phyloP scores from a whole-genome alignment of 2,329 filamentous ascomycete species.

The Trichoderma hamatum region DNA sequence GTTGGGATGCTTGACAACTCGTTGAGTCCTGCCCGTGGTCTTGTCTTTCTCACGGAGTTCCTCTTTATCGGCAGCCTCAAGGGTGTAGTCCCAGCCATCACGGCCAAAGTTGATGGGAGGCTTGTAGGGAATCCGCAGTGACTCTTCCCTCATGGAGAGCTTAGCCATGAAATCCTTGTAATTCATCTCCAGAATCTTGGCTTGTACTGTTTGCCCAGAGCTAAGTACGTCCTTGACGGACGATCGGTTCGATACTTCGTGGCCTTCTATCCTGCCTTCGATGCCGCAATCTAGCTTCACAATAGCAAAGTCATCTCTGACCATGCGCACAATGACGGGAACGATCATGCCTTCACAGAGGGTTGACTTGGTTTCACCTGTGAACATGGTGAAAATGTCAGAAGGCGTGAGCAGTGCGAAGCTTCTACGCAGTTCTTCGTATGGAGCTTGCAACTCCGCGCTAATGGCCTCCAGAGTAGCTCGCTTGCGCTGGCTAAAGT shows the following conservation, averaged over 20 bases:
- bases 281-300: constrained; percentile 93
- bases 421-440: constrained; percentile 86
- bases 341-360: constrained; percentile 90
- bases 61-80: constrained; percentile 81
- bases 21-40: constrained; percentile 79
- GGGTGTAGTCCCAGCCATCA: constrained; percentile 83
- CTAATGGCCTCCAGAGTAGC: constrained; percentile 96
- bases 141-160: constrained; percentile 80
- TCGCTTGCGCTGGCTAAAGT: constrained; percentile 92
- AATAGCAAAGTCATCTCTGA: constrained; percentile 90
- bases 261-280: constrained; percentile 81
- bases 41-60: constrained; percentile 85
- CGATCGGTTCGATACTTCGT: constrained; percentile 75
- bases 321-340: constrained; percentile 82
- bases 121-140: constrained; percentile 72
- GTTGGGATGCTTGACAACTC: constrained; percentile 96
- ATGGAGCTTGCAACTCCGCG: constrained; percentile 87
- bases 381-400: constrained; percentile 94
- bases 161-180: constrained; percentile 83
- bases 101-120: constrained; percentile 71
- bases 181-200: constrained; percentile 85
- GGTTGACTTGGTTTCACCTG: constrained; percentile 85
- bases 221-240: constrained; percentile 75
- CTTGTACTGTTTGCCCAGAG: constrained; percentile 81
- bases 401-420: constrained; percentile 72